Evolutionary conservation across 805 yeast genomes (phyloP).

Genomic region (Yarrowia porcina): DNA sequence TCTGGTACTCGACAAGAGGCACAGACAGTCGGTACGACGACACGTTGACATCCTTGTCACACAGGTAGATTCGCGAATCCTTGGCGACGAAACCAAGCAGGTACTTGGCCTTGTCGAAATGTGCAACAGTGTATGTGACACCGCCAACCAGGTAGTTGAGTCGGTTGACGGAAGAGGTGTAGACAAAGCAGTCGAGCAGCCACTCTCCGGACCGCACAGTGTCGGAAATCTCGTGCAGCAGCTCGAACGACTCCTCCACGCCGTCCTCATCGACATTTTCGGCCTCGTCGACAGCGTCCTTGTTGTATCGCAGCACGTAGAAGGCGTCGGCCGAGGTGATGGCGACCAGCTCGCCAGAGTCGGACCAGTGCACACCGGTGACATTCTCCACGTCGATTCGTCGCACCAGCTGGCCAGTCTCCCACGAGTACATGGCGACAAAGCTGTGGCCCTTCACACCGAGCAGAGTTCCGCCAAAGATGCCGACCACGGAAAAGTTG

Average conservation of each 20-base stretch:
- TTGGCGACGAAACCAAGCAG: conserved; percentile 85
- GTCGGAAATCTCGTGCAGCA: conserved; percentile 77
- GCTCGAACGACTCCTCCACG: conserved; percentile 80
- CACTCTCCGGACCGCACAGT: conserved; percentile 84
- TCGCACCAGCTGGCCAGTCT: conserved; percentile 74
- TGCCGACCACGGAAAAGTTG: conserved; percentile 59
- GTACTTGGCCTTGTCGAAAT: conserved; percentile 84
- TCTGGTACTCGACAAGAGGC: conserved; percentile 90
- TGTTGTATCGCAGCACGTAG: conserved; percentile 72
- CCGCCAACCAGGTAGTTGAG: conserved; percentile 95
- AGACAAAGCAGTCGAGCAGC: conserved; percentile 96
- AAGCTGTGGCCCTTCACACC: conserved; percentile 77
- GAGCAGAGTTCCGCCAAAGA: conserved; percentile 84
- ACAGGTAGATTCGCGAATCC: conserved; percentile 83
- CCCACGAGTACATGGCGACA: conserved; percentile 93
- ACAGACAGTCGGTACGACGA: conserved; percentile 77
- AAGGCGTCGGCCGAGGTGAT: conserved; percentile 68
- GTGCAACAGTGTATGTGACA: conserved; percentile 84
- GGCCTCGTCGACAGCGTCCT: conserved; percentile 54
- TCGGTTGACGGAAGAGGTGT: conserved; percentile 82
- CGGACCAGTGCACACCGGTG: conserved; percentile 84
- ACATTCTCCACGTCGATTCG: conserved; percentile 81
- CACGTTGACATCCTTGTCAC: conserved; percentile 86
- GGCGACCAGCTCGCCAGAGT: conserved; percentile 83
- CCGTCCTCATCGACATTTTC: conserved; percentile 72